These are phyloP conservation scores for Entomortierella lignicola DNA, from an alignment of 192 early-diverging fungal species.

Conservation along the genomic window DNA sequence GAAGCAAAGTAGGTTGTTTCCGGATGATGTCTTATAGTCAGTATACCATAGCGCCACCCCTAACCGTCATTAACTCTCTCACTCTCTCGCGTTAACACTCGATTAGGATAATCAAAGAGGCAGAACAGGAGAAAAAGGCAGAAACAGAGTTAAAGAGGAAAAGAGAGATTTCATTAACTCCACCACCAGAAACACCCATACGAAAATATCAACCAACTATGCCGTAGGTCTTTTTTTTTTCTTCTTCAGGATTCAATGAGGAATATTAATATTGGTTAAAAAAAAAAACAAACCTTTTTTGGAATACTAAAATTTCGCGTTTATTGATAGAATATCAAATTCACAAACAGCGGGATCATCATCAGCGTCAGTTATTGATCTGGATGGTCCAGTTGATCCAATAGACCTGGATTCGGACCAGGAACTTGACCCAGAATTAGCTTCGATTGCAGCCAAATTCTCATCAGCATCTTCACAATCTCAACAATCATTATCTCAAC, in stretches of 20 bases:
- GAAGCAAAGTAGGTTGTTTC: conserved; percentile 11
- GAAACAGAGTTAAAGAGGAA: conserved; percentile 22
- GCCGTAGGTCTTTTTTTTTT: conserved; percentile 7
- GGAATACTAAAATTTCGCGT: no score
- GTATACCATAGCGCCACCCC: neutral
- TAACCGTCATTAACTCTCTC: neutral
- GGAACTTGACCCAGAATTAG: conserved; percentile 62
- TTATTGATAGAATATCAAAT: no score
- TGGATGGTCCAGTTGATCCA: conserved; percentile 16
- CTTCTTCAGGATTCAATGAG: neutral
- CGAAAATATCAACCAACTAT: neutral
- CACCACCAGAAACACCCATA: conserved; percentile 51
- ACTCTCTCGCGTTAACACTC: no score
- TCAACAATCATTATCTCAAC: neutral
- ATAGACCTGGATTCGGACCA: neutral
- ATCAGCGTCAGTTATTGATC: conserved; percentile 2
- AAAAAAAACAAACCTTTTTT: neutral
- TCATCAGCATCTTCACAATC: no score
- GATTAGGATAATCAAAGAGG: conserved; percentile 10
- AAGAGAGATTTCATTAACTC: conserved; percentile 62
- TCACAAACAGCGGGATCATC: no score
- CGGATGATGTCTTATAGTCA: no score
- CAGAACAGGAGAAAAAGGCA: conserved; percentile 1
- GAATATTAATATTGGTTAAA: neutral
- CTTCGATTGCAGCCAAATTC: conserved; percentile 39